Base-by-base conservation (phyloP, 192 early-diverging fungal species). In the Podila horticola region DNA sequence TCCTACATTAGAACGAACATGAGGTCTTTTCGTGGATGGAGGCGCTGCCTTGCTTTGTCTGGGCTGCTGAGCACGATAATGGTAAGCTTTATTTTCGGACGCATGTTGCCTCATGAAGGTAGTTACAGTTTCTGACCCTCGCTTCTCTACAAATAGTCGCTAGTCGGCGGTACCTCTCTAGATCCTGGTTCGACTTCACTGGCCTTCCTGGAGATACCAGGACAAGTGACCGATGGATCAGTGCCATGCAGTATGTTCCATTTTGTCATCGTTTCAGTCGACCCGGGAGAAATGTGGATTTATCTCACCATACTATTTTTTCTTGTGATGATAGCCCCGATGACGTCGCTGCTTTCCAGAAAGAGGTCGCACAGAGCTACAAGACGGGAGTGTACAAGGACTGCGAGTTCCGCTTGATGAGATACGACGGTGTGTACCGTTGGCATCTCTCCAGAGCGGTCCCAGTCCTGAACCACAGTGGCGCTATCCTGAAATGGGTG, bases 11-110 rank as follows among this genome's bases (percentile, higher is more conserved):
- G 77, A 81, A 72, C 34, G 77, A 81, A 9, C 59, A 81, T 29
- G 77, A 81, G 15, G 71, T 81, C n/a, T 81, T 81, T 55, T 81
- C 77, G 10, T 81, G 77, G 77, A 81, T 81, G 77, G 77, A 81
- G 30, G 77, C 77, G 22, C 33, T 81, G 5, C 77, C 77, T 20
- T 81, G 77, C 62, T 81, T 73, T 73, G 71, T 81, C 22, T 81
- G 77, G 77, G 77, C 71, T 24, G 77, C 77, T 4, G 77, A 81
- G 15, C 70, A 55, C 0, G 77, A 81, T 58, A 71, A 81, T 61
- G 59, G 75, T 71, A 71, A 11, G 48, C 29, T 51, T 24, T n/a
- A n/a, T 69, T 45, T 28, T 38, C 31, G 9, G 41, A 19, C n/a
- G 2, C 12, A 67, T 28, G 20, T 22, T 3, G 3, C 4, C 15